A percentile compares a stretch with the other conserved stretches of the same genome.
Conservation (phyloP, 345 rosid genomes). For the Euphorbia pulcherrima region DNA sequence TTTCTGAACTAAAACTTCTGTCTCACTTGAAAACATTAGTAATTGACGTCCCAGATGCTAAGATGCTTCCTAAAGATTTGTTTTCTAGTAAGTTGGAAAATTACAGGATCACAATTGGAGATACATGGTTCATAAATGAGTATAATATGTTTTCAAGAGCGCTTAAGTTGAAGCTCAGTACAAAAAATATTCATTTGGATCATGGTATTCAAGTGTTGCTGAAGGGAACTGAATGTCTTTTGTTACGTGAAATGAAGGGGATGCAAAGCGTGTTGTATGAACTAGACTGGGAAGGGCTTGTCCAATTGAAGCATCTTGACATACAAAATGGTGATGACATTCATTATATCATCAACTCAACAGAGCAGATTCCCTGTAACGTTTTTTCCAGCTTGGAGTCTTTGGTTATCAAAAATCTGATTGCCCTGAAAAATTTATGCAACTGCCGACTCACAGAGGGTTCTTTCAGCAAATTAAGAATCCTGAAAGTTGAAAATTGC, state of each 20-base stretch:
- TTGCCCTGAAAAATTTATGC: no score
- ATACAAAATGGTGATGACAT: not conserved
- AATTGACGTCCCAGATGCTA: conserved; percentile 8
- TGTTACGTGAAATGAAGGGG: conserved; percentile 1
- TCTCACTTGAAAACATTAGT: conserved; percentile 16
- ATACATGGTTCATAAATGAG: not conserved
- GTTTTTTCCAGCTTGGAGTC: no score
- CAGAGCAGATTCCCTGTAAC: no score
- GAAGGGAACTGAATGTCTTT: no score
- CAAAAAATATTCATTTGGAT: not conserved
- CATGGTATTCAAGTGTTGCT: not conserved
- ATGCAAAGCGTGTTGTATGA: not conserved
- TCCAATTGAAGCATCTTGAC: conserved; percentile 1
- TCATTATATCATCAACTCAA: not conserved
- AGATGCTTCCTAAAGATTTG: not conserved
- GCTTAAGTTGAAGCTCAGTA: conserved; percentile 15
- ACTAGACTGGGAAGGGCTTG: not conserved
- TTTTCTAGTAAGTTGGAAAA: not conserved
- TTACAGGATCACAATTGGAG: conserved; percentile 27
- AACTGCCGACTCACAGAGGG: no score
- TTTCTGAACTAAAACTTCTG: no score
- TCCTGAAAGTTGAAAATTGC: conserved; percentile 9
- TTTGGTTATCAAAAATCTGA: no score
- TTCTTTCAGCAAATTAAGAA: no score
- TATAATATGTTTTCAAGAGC: conserved; percentile 1